These are phyloP conservation scores for Diaporthe citriasiana DNA, from an alignment of 2,329 filamentous ascomycete genomes.

Conservation along the genomic window DNA sequence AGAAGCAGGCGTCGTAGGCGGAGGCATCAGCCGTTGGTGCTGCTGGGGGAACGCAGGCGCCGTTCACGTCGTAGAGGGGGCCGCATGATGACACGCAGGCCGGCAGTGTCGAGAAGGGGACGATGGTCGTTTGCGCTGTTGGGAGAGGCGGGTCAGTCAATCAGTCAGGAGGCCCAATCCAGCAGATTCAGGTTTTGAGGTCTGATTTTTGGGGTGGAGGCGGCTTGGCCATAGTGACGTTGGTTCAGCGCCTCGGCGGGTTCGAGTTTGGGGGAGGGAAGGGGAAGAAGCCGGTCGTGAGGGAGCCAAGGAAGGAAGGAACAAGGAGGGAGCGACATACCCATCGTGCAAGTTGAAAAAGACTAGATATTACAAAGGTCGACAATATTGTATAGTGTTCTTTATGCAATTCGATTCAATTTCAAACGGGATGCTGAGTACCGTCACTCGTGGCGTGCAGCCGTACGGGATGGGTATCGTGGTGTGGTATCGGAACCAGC, in stretches of 20 bases:
- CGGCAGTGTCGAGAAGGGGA: conserved; percentile 72
- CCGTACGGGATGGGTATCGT: conserved; percentile 7
- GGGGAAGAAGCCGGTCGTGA: background rate
- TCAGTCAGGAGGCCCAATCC: conserved; percentile 23
- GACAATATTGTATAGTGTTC: conserved; percentile 15
- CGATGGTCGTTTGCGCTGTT: conserved; percentile 64
- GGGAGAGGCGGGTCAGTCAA: conserved; percentile 7
- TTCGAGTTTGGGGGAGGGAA: background rate
- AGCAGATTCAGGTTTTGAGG: conserved; percentile 20
- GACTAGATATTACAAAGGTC: conserved; percentile 30
- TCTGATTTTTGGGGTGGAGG: conserved; percentile 3
- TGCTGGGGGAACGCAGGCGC: conserved; percentile 75
- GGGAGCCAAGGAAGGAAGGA: background rate
- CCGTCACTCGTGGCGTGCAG: conserved; percentile 1
- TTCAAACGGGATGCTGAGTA: background rate
- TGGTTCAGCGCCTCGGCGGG: background rate
- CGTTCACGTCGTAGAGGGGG: conserved; percentile 77
- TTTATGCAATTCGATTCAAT: conserved; percentile 6
- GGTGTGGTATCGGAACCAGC: background rate
- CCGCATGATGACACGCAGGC: conserved; percentile 73
- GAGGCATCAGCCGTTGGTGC: conserved; percentile 61
- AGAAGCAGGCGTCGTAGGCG: conserved; percentile 81
- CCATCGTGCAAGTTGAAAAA: conserved; percentile 33
- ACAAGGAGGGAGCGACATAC: conserved; percentile 24
- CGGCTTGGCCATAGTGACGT: conserved; percentile 13